Evolutionary conservation across 2,329 filamentous ascomycete species (phyloP).

Genomic region (Purpureocillium lavendulum): DNA sequence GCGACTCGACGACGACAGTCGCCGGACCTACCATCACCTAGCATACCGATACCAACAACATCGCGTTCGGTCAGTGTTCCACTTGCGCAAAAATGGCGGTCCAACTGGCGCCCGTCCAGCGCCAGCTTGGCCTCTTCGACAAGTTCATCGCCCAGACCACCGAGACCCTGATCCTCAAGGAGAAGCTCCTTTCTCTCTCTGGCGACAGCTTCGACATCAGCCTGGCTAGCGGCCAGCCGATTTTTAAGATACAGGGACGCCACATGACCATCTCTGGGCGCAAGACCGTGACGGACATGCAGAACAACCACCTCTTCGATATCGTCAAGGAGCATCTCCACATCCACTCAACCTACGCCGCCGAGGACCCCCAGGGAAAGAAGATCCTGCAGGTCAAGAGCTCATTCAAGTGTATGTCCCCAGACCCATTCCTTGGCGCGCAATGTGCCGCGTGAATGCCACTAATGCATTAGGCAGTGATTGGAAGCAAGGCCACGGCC

Average conservation of each 20-base stretch:
- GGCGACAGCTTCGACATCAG: constrained; percentile 59
- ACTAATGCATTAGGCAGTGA: too few relatives aligned
- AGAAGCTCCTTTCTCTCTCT: constrained; percentile 52
- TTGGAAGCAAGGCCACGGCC: constrained; percentile 45
- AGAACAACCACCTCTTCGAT: constrained; percentile 47
- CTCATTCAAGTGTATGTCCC: constrained; percentile 14
- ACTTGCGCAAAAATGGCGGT: constrained; percentile 4
- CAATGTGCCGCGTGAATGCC: too few relatives aligned
- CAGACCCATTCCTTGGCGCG: too few relatives aligned
- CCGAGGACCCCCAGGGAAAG: constrained; percentile 34
- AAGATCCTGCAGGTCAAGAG: constrained; percentile 48
- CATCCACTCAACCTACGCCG: constrained; percentile 43
- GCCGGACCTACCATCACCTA: too few relatives aligned
- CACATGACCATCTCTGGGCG: constrained; percentile 42
- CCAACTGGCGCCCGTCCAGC: constrained; percentile 19
- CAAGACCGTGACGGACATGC: constrained; percentile 47
- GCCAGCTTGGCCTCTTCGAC: constrained; percentile 30
- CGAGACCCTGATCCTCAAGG: constrained; percentile 48
- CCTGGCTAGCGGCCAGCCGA: constrained; percentile 40
- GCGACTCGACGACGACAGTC: too few relatives aligned
- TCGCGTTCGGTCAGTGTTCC: too few relatives aligned
- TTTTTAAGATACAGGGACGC: constrained; percentile 50
- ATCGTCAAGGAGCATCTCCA: constrained; percentile 44
- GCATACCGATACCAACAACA: too few relatives aligned
- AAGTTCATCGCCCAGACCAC: constrained; percentile 26